A percentile compares a stretch with the other conserved stretches of the same genome.
phyloP scores from a whole-genome alignment of 2,329 filamentous ascomycete genomes.

The Ceratocystis lukuohia region DNA sequence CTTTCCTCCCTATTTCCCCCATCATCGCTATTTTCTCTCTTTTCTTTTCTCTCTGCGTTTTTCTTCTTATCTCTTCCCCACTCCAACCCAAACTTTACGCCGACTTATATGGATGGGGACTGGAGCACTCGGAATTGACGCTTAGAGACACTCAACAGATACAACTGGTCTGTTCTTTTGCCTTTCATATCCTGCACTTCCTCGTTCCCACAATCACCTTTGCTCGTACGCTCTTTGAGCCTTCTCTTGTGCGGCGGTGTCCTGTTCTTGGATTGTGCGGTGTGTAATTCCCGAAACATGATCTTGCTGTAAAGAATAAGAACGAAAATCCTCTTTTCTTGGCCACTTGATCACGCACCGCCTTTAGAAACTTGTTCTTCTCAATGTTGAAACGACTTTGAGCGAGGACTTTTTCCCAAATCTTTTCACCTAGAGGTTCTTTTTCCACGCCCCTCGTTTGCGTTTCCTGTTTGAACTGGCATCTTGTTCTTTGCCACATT shows the following conservation, averaged over 20 bases:
- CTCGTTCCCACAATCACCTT: neutral
- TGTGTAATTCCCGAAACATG: neutral
- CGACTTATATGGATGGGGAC: neutral
- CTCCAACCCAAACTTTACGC: neutral
- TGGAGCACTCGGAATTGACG: too few relatives aligned
- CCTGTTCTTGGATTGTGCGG: neutral
- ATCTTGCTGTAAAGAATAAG: neutral
- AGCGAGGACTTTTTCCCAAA: neutral
- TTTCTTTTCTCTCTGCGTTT: neutral
- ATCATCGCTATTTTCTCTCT: neutral
- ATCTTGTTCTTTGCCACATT: neutral
- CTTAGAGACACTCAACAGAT: too few relatives aligned
- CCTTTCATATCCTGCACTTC: neutral
- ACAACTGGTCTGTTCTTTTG: too few relatives aligned
- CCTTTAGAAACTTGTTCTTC: slow-evolving; percentile 9
- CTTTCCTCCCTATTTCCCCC: neutral
- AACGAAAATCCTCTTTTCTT: slow-evolving; percentile 8
- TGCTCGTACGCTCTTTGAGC: neutral
- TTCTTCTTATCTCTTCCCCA: neutral
- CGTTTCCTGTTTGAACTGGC: neutral
- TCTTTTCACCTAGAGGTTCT: neutral
- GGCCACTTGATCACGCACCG: slow-evolving; percentile 5
- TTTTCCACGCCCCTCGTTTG: neutral
- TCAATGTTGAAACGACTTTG: neutral
- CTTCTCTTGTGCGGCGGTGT: neutral